Percentiles rank a stretch among this genome's conserved stretches.
These are phyloP conservation scores for Sphaerostilbella broomeana DNA, from an alignment of 2,329 filamentous ascomycete species.

Conservation along the genomic window DNA sequence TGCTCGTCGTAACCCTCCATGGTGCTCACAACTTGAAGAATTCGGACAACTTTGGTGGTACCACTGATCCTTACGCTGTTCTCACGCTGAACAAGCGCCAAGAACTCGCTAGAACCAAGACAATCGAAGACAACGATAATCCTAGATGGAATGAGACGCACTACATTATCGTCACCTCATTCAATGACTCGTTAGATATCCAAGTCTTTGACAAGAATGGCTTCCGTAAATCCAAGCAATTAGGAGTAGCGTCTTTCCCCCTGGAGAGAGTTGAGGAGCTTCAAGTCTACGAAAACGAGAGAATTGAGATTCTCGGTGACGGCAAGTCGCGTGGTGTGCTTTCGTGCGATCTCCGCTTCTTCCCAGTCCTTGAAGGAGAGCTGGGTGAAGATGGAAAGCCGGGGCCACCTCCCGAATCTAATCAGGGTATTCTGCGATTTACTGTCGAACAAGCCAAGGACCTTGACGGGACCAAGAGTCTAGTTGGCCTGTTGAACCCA, in stretches of 20 bases:
- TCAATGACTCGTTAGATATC: constrained; percentile 80
- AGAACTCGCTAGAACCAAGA: constrained; percentile 83
- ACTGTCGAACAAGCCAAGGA: constrained; percentile 96
- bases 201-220: constrained; percentile 91
- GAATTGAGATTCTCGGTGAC: constrained; percentile 75
- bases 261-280: constrained; percentile 76
- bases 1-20: constrained; percentile 85
- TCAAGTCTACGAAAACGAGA: constrained; percentile 73
- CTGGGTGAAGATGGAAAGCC: constrained; percentile 69
- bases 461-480: constrained; percentile 82
- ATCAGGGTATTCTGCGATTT: constrained; percentile 90
- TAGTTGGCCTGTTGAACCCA: constrained; percentile 85
- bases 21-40: constrained; percentile 92
- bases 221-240: constrained; percentile 90
- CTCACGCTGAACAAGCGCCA: constrained; percentile 79
- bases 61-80: constrained; percentile 81
- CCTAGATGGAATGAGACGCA: constrained; percentile 96
- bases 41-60: constrained; percentile 85
- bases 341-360: constrained; percentile 82
- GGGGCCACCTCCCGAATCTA: constrained; percentile 78
- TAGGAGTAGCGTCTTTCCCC: constrained; percentile 78
- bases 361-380: constrained; percentile 74
- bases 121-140: constrained; percentile 73
- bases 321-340: constrained; percentile 79
- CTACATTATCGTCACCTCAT: constrained; percentile 88